Evolutionary conservation across 208 protist genomes (phyloP).

Genomic region (Borovskyia barvae): DNA sequence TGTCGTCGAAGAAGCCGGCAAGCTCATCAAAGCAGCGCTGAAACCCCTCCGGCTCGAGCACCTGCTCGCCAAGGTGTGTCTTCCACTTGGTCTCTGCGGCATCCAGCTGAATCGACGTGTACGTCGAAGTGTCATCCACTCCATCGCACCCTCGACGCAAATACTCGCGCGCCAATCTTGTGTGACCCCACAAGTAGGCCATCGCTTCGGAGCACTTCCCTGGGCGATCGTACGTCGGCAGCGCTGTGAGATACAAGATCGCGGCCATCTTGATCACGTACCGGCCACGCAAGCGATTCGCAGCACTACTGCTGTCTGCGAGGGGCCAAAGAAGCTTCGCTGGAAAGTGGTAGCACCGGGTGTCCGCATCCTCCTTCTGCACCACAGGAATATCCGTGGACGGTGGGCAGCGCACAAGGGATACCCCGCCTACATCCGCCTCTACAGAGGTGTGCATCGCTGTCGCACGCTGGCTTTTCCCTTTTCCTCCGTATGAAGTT

Average conservation of each 20-base stretch:
- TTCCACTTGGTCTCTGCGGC: conserved; percentile 17
- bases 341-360: neutral
- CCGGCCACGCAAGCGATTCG: conserved; percentile 27
- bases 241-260: conserved; percentile 31
- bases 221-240: conserved; percentile 13
- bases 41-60: conserved; percentile 14
- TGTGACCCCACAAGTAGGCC: conserved; percentile 28
- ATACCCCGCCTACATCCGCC: too few species aligned
- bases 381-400: neutral
- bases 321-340: neutral
- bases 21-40: conserved; percentile 12
- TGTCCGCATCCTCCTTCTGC: neutral
- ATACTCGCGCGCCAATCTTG: conserved; percentile 24
- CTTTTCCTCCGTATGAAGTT: too few species aligned
- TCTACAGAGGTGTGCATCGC: too few species aligned
- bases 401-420: too few species aligned
- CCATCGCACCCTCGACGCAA: neutral
- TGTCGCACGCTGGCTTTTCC: too few species aligned
- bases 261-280: conserved; percentile 49
- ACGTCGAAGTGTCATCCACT: neutral
- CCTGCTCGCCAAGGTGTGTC: conserved; percentile 6
- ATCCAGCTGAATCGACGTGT: conserved; percentile 8
- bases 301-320: neutral
- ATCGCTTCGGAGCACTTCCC: conserved; percentile 21
- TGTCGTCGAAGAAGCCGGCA: conserved; percentile 6